Conservation (phyloP, 139 green algal genomes). For the Chlorella ohadii region DNA sequence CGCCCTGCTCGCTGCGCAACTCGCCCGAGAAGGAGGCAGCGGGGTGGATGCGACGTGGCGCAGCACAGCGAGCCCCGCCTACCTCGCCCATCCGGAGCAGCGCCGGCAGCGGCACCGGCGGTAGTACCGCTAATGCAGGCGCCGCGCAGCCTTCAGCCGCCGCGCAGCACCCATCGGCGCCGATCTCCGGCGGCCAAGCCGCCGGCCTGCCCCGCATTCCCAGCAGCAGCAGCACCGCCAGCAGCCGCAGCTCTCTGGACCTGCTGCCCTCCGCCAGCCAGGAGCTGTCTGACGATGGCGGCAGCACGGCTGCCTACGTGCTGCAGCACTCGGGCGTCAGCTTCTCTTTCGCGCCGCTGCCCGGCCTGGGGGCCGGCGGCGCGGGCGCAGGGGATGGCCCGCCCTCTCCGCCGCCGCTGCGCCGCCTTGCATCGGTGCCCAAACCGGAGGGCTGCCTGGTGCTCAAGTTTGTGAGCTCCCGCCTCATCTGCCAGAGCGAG, state of each 20-base stretch:
- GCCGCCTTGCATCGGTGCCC: neutral
- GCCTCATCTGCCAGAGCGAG: constrained; percentile 72
- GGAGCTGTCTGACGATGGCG: neutral
- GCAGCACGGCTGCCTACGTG: neutral
- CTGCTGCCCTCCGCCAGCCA: neutral
- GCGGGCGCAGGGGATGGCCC: neutral
- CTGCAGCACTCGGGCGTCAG: neutral
- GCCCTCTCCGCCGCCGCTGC: neutral
- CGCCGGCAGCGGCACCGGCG: neutral
- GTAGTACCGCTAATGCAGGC: neutral
- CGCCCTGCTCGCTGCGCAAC: constrained; percentile 14
- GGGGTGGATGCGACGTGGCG: neutral
- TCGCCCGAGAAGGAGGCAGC: constrained; percentile 4
- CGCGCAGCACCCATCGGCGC: neutral
- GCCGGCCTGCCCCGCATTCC: neutral
- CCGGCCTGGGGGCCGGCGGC: neutral
- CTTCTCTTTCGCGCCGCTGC: neutral
- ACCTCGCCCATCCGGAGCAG: neutral
- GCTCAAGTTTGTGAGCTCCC: constrained; percentile 72
- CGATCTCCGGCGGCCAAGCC: neutral
- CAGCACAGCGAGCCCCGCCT: neutral
- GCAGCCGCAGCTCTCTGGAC: neutral
- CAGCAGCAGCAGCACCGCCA: neutral
- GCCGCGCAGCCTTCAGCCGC: neutral
- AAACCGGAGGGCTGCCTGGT: constrained; percentile 56